Base-by-base conservation (phyloP, 1,284 basidiomycete genomes). In the Apiotrichum sp. region DNA sequence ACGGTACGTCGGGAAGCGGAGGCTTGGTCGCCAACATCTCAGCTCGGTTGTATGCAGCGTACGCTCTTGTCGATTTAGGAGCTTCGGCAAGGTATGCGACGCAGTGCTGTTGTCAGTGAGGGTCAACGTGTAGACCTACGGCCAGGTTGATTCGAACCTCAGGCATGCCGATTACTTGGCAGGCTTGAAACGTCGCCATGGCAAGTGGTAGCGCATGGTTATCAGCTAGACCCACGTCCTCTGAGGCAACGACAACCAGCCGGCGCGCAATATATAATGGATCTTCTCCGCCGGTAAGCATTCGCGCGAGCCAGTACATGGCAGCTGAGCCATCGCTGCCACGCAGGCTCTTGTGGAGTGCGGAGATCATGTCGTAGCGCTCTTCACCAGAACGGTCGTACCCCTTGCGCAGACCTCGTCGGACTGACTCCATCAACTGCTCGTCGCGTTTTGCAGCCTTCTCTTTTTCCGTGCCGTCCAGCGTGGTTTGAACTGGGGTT, bases 261-360 rank as follows among this genome's bases (percentile, higher is more conserved):
- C 90, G 79, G 32, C 91, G 80, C 1, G 86, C 88, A 59, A 93
- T 84, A 68, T 87, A 95, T 39, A 92, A 70, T 2, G 92, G 87
- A 73, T 95, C 92, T 71, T 95, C 90, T 10, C 89, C 91, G n/a
- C 84, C 86, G 47, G 80, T 81, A 38, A 89, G 78, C 87, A 91
- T 89, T 45, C 85, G 80, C 9, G 88, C 88, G 6, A 92, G 79
- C 89, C 90, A 95, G 74, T 93, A 95, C 77, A 95, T 78, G 6
- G 89, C 89, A 0, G 89, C 91, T 63, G 83, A 82, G 2, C 85
- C 83, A 63, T 92, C 83, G 52, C 84, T 84, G 6, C 89, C 90
- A 43, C 92, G 81, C 35, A 95, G 82, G 58, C 84, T 84, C 73
- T 95, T 95, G 76, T 95, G 92, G 63, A 91, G 75, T 6, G 90